Base-by-base conservation (phyloP, 2,329 filamentous ascomycete genomes). In the Nemania diffusa region DNA sequence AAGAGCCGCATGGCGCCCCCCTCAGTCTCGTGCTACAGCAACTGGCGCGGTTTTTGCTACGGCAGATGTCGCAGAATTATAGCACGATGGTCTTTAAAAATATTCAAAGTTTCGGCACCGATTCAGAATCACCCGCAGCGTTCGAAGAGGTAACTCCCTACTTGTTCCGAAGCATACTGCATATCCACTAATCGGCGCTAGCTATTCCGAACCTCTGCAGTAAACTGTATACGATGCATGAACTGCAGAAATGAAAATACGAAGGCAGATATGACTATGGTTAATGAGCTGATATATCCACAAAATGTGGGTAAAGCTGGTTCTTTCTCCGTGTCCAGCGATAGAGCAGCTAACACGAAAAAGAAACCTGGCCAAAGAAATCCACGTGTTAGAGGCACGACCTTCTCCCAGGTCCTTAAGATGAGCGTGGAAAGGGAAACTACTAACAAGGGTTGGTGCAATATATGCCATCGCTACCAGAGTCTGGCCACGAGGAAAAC, bases 371-470 rank as follows among this genome's bases (percentile, higher is more conserved):
- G 81, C 6, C 76, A 77, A 22, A 80, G 87, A 61, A 86, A 84
- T 64, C 78, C 81, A 50, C 86, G 85, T 78, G 79, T 81, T 56
- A 84, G 80, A 59, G 87, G 83, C 77, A 85, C 83, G 73, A 92
- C 86, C 58, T 99, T 99, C 78, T 97, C 94, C 0, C 92, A 96
- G 75, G 89, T 97, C 53, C 83, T 99, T n/a, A 97, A 97, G 78
- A 89, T 90, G 59, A 97, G 94, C 71, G 91, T 99, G 32, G 95
- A 98, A 79, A 87, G 93, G 60, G 93, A 97, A 78, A 92, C 92
- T 11, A 93, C 92, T 53, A 94, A 92, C 51, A 90, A 95, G 74
- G 96, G 96, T 6, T 99, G 94, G 94, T 99, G 96, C 77, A 91
- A 91, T 71, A 89, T 91, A 75, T 99, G 97, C 77, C 92, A 94